Evolutionary conservation across 257 asterid species (phyloP).

Genomic region (Lantana camara): DNA sequence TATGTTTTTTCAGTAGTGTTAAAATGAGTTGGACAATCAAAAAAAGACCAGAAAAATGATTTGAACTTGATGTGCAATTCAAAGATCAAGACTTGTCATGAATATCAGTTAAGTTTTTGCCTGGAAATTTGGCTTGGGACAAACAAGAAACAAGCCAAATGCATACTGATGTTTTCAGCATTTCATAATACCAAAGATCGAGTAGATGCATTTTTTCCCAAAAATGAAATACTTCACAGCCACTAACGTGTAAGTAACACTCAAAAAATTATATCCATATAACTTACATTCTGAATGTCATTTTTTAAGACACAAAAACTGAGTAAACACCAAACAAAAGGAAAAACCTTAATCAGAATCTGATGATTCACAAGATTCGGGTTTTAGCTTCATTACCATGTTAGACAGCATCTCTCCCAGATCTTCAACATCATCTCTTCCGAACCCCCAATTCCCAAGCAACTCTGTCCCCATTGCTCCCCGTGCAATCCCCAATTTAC

Average conservation of each 20-base stretch:
- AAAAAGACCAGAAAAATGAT: no score
- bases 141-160: no score
- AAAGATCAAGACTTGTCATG: no score
- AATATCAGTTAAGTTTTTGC: no score
- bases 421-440: slow-evolving; percentile 72
- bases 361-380: slow-evolving; percentile 48
- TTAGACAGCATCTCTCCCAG: slow-evolving; percentile 69
- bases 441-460: slow-evolving; percentile 77
- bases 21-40: no score
- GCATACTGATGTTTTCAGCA: no score
- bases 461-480: slow-evolving; percentile 70
- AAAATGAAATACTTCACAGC: neutral
- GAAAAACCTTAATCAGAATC: slow-evolving; percentile 61
- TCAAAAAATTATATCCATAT: no score
- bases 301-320: neutral
- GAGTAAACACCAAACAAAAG: neutral
- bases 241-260: neutral
- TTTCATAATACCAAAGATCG: no score
- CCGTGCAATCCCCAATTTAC: slow-evolving; percentile 60
- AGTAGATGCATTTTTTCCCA: neutral
- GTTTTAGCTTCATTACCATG: slow-evolving; percentile 60
- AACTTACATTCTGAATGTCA: neutral
- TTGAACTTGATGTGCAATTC: no score
- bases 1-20: no score
- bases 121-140: no score